Conservation (phyloP, 306 rosid species). For the Trichosanthes truncata region DNA sequence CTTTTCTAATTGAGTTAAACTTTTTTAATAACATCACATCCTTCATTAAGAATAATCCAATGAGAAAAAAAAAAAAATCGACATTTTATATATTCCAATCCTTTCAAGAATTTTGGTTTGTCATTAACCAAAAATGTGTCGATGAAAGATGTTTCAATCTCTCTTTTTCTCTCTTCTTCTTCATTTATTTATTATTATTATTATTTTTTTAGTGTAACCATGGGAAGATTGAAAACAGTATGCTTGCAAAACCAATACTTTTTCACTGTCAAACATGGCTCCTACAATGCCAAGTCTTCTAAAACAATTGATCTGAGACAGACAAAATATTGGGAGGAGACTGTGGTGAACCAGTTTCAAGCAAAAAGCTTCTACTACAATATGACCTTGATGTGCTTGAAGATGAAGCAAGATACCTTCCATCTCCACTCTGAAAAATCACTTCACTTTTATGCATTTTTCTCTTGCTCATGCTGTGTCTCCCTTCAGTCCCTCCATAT, state of each 20-base stretch:
- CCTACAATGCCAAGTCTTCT: neutral
- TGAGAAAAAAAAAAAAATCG: no score
- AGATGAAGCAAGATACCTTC: constrained; percentile 88
- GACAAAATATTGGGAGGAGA: constrained; percentile 36
- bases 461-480: constrained; percentile 62
- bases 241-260: neutral
- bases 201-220: neutral
- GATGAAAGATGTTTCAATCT: neutral
- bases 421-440: constrained; percentile 62
- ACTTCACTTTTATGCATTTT: constrained; percentile 47
- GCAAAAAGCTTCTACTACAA: constrained; percentile 89
- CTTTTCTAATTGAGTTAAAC: no score
- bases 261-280: neutral
- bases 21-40: no score
- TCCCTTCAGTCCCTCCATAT: constrained; percentile 43
- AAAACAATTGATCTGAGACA: constrained; percentile 2
- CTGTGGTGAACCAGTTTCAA: constrained; percentile 79
- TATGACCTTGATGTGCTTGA: constrained; percentile 93
- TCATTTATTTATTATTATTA: no score
- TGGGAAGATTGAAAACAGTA: neutral
- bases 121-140: neutral
- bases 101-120: neutral
- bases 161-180: no score
- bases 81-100: neutral
- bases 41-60: no score